Evolutionary conservation across 2,329 filamentous ascomycete species (phyloP), one percentile per base, ranked within the genome.

Genomic region (Fusarium agapanthi): DNA sequence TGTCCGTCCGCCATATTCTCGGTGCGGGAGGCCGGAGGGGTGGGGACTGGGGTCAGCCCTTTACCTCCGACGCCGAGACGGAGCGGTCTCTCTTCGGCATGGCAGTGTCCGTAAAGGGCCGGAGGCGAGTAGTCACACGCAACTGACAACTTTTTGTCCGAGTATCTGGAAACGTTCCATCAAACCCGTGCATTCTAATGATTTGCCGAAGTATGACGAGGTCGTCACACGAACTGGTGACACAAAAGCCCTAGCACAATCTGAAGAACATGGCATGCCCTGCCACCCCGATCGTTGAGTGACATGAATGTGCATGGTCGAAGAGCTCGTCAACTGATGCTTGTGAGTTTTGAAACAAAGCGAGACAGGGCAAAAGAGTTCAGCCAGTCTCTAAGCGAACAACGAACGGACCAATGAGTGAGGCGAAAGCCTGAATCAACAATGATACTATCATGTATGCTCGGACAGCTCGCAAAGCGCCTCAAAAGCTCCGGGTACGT

Each of bases 121-220:
- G 66, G 67, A 73, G 61, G 70, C 54, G 57, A 73, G 54, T 30
- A 59, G 67, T 71, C 51, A 43, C 67, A 71, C 62, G 32, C 38
- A 67, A 64, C 65, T 40, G 32, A 61, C 44, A 41, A 41, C 34
- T 37, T 45, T 61, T 69, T 64, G 69, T 75, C 72, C 72, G 56
- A 75, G 56, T 60, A 66, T 68, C 74, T 76, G 67, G 74, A 72
- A 76, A 65, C 69, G 67, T 76, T 72, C 74, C 65, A 72, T 72
- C 43, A 35, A 56, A 57, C 66, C 54, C 44, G 61, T 66, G 66
- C 47, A 26, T 51, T 26, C 18, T 61, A 60, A 47, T 61, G 48
- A 74, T 67, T 65, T 75, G 65, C 71, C 66, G 71, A 57, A 60
- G 71, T 50, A 44, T 68, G 62, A 71, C 66, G 61, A 50, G 32